phyloP scores from a whole-genome alignment of 176 grass and related monocot genomes.

The Raddia guianensis region DNA sequence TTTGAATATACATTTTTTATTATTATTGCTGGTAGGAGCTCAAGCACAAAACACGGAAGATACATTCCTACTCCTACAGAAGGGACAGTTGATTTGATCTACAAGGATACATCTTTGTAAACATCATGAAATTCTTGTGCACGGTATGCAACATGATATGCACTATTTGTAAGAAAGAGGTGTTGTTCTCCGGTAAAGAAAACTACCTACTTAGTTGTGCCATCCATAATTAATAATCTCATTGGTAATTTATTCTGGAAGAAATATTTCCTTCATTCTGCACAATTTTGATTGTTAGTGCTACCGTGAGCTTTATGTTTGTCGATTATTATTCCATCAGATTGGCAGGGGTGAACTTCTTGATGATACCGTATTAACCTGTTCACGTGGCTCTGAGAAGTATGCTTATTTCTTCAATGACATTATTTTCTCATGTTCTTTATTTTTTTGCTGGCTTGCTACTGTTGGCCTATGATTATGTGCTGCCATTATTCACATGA shows the following conservation, averaged over 20 bases:
- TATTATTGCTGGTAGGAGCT: no score
- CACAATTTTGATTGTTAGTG: conserved; percentile 4
- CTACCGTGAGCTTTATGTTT: conserved; percentile 31
- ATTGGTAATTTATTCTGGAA: conserved; percentile 15
- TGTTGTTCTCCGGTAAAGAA: no score
- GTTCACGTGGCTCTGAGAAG: conserved; percentile 91
- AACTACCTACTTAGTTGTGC: neutral
- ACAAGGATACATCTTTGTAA: no score
- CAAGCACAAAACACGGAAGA: no score
- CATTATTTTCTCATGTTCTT: conserved; percentile 1
- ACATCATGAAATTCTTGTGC: no score
- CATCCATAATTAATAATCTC: conserved; percentile 35
- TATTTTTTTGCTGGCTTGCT: neutral
- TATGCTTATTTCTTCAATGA: conserved; percentile 45
- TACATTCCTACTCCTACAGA: no score
- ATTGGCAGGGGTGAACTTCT: conserved; percentile 83
- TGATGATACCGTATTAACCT: conserved; percentile 90
- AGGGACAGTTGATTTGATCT: no score
- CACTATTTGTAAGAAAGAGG: no score
- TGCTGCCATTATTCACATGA: neutral
- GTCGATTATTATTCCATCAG: conserved; percentile 52
- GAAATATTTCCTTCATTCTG: conserved; percentile 25
- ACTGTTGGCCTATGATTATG: neutral
- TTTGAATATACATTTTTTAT: no score
- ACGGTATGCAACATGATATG: no score